These are phyloP conservation scores for Chrysopogon serrulatus DNA, from an alignment of 176 grass and related monocot species.

Conservation along the genomic window DNA sequence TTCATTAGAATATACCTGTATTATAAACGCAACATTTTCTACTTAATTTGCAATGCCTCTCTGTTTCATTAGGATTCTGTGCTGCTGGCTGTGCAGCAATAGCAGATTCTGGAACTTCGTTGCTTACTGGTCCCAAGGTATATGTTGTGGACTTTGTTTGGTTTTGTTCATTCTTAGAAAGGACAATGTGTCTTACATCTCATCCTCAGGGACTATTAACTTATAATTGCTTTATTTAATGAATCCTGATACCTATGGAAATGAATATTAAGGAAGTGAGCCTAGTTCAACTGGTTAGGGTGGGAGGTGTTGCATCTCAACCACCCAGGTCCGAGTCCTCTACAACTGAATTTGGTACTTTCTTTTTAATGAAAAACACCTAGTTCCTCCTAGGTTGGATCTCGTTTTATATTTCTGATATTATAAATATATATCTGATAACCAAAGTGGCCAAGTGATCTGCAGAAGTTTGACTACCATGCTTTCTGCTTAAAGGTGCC, in stretches of 20 bases:
- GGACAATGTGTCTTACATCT: not conserved
- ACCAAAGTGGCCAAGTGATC: not conserved
- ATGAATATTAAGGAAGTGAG: constrained; percentile 1
- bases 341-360: not conserved
- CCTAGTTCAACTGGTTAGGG: not conserved
- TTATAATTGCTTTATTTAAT: not conserved
- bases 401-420: not conserved
- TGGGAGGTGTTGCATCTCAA: not conserved
- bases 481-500: not conserved
- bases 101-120: constrained; percentile 89
- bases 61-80: constrained; percentile 55
- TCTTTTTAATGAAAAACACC: not conserved
- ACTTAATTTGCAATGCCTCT: constrained; percentile 18
- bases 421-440: not conserved
- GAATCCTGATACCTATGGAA: not conserved
- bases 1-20: not conserved
- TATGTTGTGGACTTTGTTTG: constrained; percentile 24
- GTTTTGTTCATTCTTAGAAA: not conserved
- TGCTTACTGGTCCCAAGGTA: constrained; percentile 81
- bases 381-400: not conserved
- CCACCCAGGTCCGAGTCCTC: not conserved
- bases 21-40: constrained; percentile 1
- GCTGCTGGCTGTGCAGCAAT: constrained; percentile 62
- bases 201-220: not conserved
- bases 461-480: not conserved